A percentile compares a stretch with the other conserved stretches of the same genome.
Evolutionary conservation across 179 eudicot species (phyloP).

Genomic region (Silene noctiflora): DNA sequence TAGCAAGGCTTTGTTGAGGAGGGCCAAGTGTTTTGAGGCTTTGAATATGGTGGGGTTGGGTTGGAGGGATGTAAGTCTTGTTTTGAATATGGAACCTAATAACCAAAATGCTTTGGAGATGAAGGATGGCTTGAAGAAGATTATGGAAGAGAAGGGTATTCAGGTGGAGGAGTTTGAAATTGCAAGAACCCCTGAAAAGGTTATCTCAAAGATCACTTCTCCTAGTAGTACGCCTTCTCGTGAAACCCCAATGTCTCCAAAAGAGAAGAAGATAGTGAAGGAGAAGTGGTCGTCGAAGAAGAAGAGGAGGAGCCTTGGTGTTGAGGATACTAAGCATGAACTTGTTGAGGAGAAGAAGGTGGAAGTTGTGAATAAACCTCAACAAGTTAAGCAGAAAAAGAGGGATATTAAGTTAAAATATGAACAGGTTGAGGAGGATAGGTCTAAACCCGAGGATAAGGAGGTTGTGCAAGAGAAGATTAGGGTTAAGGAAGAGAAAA

Average conservation of each 20-base stretch:
- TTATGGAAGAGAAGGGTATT: constrained; percentile 54
- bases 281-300: constrained; percentile 32
- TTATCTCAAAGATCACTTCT: constrained; percentile 24
- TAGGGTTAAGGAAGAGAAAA: constrained; percentile 50
- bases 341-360: not conserved
- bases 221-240: constrained; percentile 25
- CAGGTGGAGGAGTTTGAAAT: constrained; percentile 57
- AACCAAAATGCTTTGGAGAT: constrained; percentile 71
- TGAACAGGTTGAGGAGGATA: constrained; percentile 34
- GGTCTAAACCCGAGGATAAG: constrained; percentile 60
- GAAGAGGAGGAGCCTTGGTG: constrained; percentile 37
- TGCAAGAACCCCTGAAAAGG: constrained; percentile 34
- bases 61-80: constrained; percentile 68
- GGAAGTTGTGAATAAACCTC: not conserved
- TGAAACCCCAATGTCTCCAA: constrained; percentile 25
- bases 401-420: constrained; percentile 23
- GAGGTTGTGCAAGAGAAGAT: constrained; percentile 69
- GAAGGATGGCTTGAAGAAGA: constrained; percentile 44
- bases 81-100: constrained; percentile 75
- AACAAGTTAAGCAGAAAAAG: constrained; percentile 25
- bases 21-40: constrained; percentile 81
- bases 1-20: constrained; percentile 79
- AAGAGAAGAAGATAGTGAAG: constrained; percentile 33
- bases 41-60: constrained; percentile 70
- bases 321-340: constrained; percentile 29